A percentile compares a stretch with the other conserved stretches of the same genome.
Conservation (phyloP, 1,284 basidiomycete genomes). For the Leccinum holopus region DNA sequence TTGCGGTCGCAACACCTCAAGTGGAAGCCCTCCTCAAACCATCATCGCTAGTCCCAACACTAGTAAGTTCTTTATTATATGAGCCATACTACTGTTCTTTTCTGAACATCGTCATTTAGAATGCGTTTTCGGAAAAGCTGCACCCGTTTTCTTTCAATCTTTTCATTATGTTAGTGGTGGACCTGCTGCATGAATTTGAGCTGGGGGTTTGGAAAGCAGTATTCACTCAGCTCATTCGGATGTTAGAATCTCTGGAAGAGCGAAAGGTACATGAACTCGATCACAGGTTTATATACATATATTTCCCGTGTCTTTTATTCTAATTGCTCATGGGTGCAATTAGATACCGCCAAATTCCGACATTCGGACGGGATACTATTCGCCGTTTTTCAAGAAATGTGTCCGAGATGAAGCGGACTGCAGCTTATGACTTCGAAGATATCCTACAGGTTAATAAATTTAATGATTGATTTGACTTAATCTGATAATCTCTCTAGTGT, state of each 20-base stretch:
- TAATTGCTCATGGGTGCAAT: neutral
- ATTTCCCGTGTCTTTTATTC: neutral
- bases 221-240: neutral
- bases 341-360: neutral
- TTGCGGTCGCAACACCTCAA: neutral
- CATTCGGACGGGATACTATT: neutral
- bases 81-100: neutral
- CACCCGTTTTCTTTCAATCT: neutral
- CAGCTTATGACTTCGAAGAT: neutral
- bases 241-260: neutral
- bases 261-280: neutral
- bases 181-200: neutral
- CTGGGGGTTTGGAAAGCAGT: neutral
- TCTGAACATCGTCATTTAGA: neutral
- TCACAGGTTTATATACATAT: neutral
- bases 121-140: neutral
- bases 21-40: neutral
- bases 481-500: neutral
- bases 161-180: neutral
- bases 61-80: neutral
- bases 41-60: neutral
- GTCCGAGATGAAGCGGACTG: neutral
- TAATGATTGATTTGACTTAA: neutral
- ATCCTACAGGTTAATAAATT: neutral
- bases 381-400: neutral